A percentile compares a stretch with the other conserved stretches of the same genome.
phyloP scores from a whole-genome alignment of 371 early-diverging fungal genomes.

The Mucor irregularis region DNA sequence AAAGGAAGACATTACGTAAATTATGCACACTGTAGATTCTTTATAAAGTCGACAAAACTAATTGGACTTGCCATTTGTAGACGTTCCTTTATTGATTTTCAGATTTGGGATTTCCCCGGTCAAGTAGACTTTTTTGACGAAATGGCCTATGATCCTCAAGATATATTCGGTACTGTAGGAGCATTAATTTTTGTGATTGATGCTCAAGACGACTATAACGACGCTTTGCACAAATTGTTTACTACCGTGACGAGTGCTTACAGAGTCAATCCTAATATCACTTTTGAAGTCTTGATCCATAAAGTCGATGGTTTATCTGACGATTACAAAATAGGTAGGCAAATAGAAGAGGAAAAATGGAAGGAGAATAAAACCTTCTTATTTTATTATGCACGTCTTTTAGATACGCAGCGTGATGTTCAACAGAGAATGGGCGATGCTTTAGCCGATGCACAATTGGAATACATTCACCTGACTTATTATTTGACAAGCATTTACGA shows the following conservation, averaged over 20 bases:
- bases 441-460: conserved; percentile 78
- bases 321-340: conserved; percentile 85
- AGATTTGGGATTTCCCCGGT: conserved; percentile 95
- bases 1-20: conserved; percentile 74
- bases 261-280: conserved; percentile 78
- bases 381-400: too few species aligned
- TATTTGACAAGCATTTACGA: conserved; percentile 94
- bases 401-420: conserved; percentile 92
- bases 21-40: too few species aligned
- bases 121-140: conserved; percentile 83
- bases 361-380: neutral
- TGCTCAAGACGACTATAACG: conserved; percentile 90
- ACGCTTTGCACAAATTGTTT: conserved; percentile 76
- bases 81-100: conserved; percentile 86
- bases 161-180: conserved; percentile 76
- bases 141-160: conserved; percentile 66
- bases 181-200: conserved; percentile 94
- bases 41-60: too few species aligned
- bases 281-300: conserved; percentile 93
- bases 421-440: conserved; percentile 88
- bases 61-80: conserved; percentile 1
- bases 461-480: conserved; percentile 80
- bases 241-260: conserved; percentile 78
- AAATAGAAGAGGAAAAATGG: neutral
- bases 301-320: conserved; percentile 96